Evolutionary conservation across 768 basidiomycete species (phyloP), one percentile per base, ranked within the genome.

Genomic region (Trametes elegans): DNA sequence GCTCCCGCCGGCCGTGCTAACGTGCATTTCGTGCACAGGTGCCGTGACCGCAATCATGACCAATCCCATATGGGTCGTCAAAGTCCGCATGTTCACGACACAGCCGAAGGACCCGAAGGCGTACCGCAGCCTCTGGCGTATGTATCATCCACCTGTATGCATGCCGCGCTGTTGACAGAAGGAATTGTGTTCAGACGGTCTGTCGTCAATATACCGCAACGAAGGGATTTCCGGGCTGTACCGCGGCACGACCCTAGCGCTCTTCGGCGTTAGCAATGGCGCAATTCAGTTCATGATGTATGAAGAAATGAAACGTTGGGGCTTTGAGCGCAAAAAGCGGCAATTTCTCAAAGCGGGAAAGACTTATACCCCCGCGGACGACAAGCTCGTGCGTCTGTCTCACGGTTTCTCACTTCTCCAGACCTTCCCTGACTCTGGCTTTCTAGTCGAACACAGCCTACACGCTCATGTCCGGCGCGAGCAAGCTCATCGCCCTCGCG

Each of bases 31-130:
- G 13, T 59, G 49, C 51, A 16, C 53, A 98, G 96, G 96, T 74
- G 90, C 95, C 11, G 85, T 84, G 16, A 97, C 95, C 3, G 94
- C 97, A 0, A 75, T 98, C 64, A 79, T 97, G 67, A 99, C 96
- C 7, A 98, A 99, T 70, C 97, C 96, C 0, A 84, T 98, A 62
- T 98, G 96, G 96, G 89, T 98, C 13, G 89, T 98, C 51, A 90
- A 96, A 74, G 95, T 97, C 8, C 84, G 97, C 56, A 94, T 98
- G 85, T 99, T 97, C 67, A 93, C 94, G 1, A 88, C 93, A 1
- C 74, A 73, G 9, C 70, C 80, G 26, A 78, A 81, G 51, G 82
- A 86, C 36, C 83, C 88, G 8, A 74, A 69, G 3, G 84, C 93
- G 1, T 98, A 98, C 70, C 82, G 84, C 16, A 84, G 87, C 8